phyloP scores from a whole-genome alignment of 805 yeast genomes.

The Citeromyces matritensis region DNA sequence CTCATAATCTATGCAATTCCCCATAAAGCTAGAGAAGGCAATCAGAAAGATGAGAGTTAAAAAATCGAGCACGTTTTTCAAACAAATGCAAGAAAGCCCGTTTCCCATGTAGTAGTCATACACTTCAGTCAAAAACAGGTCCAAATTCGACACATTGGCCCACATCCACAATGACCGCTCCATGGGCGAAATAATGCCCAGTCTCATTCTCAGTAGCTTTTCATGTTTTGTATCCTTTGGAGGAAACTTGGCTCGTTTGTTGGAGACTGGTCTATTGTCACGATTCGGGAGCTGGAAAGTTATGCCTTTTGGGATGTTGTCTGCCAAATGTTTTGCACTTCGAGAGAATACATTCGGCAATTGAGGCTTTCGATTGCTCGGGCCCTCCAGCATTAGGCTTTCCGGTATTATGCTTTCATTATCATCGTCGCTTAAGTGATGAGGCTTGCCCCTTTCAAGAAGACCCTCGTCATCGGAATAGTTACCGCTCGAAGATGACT shows the following conservation, averaged over 20 bases:
- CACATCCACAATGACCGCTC: conserved; percentile 89
- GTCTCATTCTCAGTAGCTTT: conserved; percentile 10
- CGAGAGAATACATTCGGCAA: background rate
- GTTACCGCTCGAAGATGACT: background rate
- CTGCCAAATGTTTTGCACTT: conserved; percentile 1
- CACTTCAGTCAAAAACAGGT: conserved; percentile 68
- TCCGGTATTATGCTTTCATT: conserved; percentile 2
- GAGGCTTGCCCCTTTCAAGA: background rate
- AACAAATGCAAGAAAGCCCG: conserved; percentile 69
- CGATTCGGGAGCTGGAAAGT: conserved; percentile 3
- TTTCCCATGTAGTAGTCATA: conserved; percentile 76
- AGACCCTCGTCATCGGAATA: background rate
- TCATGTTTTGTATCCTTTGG: conserved; percentile 3
- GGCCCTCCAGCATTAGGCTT: conserved; percentile 2
- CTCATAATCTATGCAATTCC: conserved; percentile 63
- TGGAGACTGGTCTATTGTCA: background rate
- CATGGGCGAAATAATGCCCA: conserved; percentile 35
- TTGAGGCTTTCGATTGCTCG: background rate
- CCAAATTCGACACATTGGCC: conserved; percentile 92
- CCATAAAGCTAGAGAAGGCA: conserved; percentile 61
- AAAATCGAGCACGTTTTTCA: conserved; percentile 52
- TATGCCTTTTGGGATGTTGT: conserved; percentile 3
- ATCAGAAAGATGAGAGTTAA: conserved; percentile 69
- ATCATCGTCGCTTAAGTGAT: conserved; percentile 1
- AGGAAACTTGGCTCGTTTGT: background rate